Evolutionary conservation across 2,329 filamentous ascomycete species (phyloP), one percentile per base, ranked within the genome.

Genomic region (Fusarium sp.): DNA sequence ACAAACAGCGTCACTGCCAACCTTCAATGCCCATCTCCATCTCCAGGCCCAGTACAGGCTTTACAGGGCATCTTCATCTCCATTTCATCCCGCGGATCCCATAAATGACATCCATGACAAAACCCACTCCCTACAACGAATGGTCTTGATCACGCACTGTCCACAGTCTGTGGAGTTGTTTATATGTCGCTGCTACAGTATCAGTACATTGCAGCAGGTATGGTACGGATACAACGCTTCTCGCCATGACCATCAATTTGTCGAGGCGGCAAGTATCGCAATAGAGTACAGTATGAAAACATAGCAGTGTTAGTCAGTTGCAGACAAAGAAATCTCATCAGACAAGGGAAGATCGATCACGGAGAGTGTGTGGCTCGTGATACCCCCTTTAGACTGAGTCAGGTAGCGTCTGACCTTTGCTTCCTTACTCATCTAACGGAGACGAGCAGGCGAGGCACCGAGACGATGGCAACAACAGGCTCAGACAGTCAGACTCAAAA

Each of bases 341-440:
- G 53, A 56, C 67, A 63, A 68, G 54, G 51, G 16, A 47, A 56
- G 42, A 63, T 23, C 42, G 37, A 46, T 41, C 25, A 41, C 45
- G 41, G 46, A 20, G 32, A 59, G 63, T 55, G 51, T 55, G 50
- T 32, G 53, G 43, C 27, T 55, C 67, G 64, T 70, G 67, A 68
- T 56, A 43, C 41, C 58, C 58, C 65, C 67, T 61, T 50, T 55
- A 40, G 59, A 60, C 68, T 65, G 68, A 70, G 68, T 70, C 68
- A 70, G 64, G 68, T 70, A 70, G 68, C 68, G 68, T 71, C 68
- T 70, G 68, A 68, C 68, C 63, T 71, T 67, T 56, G 54, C 47
- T 68, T 61, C 51, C 67, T 25, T 71, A 64, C 68, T 70, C 68
- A 70, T 70, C 63, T 71, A 70, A 68, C 50, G 65, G 55, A 71